These are phyloP conservation scores for Fusarium sp. DNA, from an alignment of 2,329 filamentous ascomycete genomes.

Conservation along the genomic window DNA sequence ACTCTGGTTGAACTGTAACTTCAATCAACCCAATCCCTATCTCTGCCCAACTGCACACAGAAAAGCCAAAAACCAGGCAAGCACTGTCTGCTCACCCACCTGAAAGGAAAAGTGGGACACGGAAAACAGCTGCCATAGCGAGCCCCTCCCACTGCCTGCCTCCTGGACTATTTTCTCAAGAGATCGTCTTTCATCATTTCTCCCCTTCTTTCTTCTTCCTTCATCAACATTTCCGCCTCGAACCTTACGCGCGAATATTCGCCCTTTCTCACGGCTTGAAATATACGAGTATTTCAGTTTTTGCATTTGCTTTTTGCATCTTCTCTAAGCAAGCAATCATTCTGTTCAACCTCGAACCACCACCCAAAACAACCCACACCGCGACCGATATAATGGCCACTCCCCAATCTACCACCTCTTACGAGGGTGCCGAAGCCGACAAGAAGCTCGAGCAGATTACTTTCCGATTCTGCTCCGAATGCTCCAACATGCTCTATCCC, in stretches of 20 bases:
- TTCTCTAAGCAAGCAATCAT: constrained; percentile 14
- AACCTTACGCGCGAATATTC: constrained; percentile 9
- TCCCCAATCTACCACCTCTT: constrained; percentile 62
- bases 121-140: constrained; percentile 7
- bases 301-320: constrained; percentile 11
- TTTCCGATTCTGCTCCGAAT: constrained; percentile 98
- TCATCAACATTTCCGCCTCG: constrained; percentile 22
- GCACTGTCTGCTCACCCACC: constrained; percentile 2
- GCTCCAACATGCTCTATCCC: constrained; percentile 97
- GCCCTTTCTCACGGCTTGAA: constrained; percentile 17
- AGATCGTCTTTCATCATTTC: constrained; percentile 23
- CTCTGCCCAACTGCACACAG: constrained; percentile 9
- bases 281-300: constrained; percentile 8
- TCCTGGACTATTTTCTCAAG: constrained; percentile 27
- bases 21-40: constrained; percentile 3
- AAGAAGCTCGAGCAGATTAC: constrained; percentile 82
- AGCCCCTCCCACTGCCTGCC: constrained; percentile 24
- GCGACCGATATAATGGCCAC: constrained; percentile 62
- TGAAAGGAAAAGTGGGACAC: constrained; percentile 34
- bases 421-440: constrained; percentile 57
- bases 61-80: constrained; percentile 15
- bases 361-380: constrained; percentile 13
- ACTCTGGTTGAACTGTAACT: constrained; percentile 1
- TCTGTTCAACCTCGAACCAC: constrained; percentile 8
- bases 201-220: constrained; percentile 13